Conservation (phyloP, 345 rosid genomes). For the Gossypium ekmanianum region DNA sequence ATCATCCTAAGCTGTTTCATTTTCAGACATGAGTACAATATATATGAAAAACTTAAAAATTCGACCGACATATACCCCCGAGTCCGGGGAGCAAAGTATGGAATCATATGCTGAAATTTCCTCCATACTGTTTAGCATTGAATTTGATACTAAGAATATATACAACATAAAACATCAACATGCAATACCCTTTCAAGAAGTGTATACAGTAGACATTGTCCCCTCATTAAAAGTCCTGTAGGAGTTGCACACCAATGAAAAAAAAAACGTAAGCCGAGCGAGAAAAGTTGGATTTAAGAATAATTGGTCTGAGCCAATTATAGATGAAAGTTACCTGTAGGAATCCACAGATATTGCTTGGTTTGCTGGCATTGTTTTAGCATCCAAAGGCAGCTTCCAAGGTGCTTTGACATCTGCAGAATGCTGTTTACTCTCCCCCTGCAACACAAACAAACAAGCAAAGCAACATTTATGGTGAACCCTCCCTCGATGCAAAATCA, state of each 20-base stretch:
- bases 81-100: not conserved
- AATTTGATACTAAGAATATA: not conserved
- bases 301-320: not conserved
- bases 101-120: not conserved
- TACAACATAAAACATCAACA: not conserved
- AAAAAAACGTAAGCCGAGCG: not conserved
- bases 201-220: conserved; percentile 9
- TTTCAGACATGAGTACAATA: no score
- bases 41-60: no score
- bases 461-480: not conserved
- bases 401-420: conserved; percentile 14
- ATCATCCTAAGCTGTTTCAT: not conserved
- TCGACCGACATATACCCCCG: no score
- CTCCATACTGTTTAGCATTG: not conserved
- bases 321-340: conserved; percentile 22
- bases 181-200: conserved; percentile 16
- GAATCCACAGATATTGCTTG: conserved; percentile 15
- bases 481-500: conserved; percentile 1
- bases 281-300: not conserved
- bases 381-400: conserved; percentile 20
- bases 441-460: conserved; percentile 15
- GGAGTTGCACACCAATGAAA: not conserved
- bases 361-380: not conserved
- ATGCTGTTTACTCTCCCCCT: conserved; percentile 16
- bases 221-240: conserved; percentile 18